A percentile compares a stretch with the other conserved stretches of the same genome.
phyloP scores from a whole-genome alignment of 768 basidiomycete species.

The Lentinula edodes region DNA sequence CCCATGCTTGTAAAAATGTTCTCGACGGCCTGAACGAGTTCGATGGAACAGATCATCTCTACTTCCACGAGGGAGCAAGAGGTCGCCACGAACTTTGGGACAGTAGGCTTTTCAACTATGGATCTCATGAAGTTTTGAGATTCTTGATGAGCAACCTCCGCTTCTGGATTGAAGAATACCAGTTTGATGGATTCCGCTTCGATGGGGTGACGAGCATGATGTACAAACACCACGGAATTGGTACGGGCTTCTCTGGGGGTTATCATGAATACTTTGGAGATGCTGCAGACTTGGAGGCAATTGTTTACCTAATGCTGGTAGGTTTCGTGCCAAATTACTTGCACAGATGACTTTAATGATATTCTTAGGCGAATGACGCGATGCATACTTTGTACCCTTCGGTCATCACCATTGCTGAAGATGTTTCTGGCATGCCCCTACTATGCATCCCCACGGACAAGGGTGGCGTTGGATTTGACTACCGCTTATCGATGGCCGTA shows the following conservation, averaged over 20 bases:
- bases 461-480: conserved; percentile 97
- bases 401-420: conserved; percentile 91
- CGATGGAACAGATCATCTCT: conserved; percentile 95
- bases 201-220: conserved; percentile 99
- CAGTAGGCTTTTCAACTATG: conserved; percentile 95
- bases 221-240: conserved; percentile 97
- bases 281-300: conserved; percentile 77
- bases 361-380: conserved; percentile 79
- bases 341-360: conserved; percentile 7
- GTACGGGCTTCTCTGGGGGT: conserved; percentile 94
- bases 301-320: conserved; percentile 96
- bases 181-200: conserved; percentile 97
- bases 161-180: conserved; percentile 93
- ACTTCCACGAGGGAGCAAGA: conserved; percentile 91
- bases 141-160: conserved; percentile 94
- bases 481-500: conserved; percentile 95
- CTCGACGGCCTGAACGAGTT: conserved; percentile 93
- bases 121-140: conserved; percentile 86
- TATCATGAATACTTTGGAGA: conserved; percentile 98
- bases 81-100: conserved; percentile 98
- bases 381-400: conserved; percentile 78
- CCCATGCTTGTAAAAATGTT: conserved; percentile 97
- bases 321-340: conserved; percentile 11
- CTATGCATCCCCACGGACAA: conserved; percentile 72
- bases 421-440: conserved; percentile 98